These are phyloP conservation scores for Lagenaria siceraria DNA, from an alignment of 306 rosid species.

Conservation along the genomic window DNA sequence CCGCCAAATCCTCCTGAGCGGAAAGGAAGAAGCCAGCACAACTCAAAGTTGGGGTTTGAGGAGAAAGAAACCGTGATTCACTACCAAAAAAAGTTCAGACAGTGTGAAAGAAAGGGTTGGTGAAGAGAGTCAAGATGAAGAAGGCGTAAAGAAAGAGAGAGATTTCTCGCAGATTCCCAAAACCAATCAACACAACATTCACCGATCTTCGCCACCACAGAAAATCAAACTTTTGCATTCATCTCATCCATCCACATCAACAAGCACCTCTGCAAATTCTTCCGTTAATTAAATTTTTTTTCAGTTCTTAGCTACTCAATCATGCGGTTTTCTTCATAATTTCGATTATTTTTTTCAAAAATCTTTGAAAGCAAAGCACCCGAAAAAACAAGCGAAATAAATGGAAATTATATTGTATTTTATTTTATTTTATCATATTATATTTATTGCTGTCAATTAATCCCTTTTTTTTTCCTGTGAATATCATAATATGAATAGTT, in stretches of 20 bases:
- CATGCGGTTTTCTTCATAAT: neutral
- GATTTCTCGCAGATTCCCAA: conserved; percentile 9
- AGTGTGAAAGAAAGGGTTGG: neutral
- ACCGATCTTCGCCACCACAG: conserved; percentile 8
- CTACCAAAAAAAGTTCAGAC: conserved; percentile 5
- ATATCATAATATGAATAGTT: neutral
- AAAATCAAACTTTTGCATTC: neutral
- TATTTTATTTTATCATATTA: neutral
- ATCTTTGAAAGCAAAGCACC: neutral
- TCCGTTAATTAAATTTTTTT: neutral
- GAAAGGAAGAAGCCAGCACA: conserved; percentile 2
- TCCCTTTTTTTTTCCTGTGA: too few relatives aligned
- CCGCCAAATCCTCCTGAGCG: neutral
- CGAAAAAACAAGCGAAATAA: neutral
- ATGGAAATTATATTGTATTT: neutral
- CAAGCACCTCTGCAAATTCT: neutral
- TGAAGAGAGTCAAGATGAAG: neutral
- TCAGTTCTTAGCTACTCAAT: neutral
- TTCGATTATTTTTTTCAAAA: neutral
- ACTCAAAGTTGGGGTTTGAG: neutral
- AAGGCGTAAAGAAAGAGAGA: neutral
- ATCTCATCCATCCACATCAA: conserved; percentile 5
- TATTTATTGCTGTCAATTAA: neutral
- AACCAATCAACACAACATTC: neutral
- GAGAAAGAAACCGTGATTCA: conserved; percentile 8